phyloP scores from a whole-genome alignment of 805 yeast species.

The Kodamaea hsintzibuensis region DNA sequence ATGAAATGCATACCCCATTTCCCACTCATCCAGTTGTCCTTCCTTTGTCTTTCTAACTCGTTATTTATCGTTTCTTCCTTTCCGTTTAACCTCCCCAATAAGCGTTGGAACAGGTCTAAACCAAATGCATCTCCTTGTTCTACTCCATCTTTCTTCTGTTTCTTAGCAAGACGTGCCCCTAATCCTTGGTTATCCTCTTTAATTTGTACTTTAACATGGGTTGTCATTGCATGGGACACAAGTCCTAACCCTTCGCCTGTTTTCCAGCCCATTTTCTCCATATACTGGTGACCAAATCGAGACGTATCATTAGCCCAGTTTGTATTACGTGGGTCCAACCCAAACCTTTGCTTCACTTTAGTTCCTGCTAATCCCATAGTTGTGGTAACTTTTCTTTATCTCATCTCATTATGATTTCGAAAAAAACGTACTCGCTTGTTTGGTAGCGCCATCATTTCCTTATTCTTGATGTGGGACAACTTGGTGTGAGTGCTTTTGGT shows the following conservation, averaged over 20 bases:
- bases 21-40: slow-evolving; percentile 73
- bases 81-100: slow-evolving; percentile 87
- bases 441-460: neutral
- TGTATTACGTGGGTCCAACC: slow-evolving; percentile 91
- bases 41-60: slow-evolving; percentile 68
- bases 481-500: too few relatives aligned
- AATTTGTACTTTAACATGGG: slow-evolving; percentile 79
- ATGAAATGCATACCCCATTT: slow-evolving; percentile 88
- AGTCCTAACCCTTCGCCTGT: slow-evolving; percentile 90
- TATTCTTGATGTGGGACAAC: too few relatives aligned
- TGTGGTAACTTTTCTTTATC: slow-evolving; percentile 5
- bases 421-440: neutral
- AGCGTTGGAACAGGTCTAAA: slow-evolving; percentile 87
- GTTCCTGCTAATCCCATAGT: slow-evolving; percentile 82
- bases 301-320: slow-evolving; percentile 86
- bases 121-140: slow-evolving; percentile 87
- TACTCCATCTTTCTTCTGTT: slow-evolving; percentile 62
- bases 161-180: slow-evolving; percentile 75
- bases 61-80: slow-evolving; percentile 65
- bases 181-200: slow-evolving; percentile 85
- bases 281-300: slow-evolving; percentile 85
- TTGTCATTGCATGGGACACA: slow-evolving; percentile 61
- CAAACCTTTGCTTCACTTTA: slow-evolving; percentile 79
- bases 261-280: slow-evolving; percentile 84
- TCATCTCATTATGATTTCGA: slow-evolving; percentile 13